These are phyloP conservation scores for Calonectria montana DNA, from an alignment of 2,329 filamentous ascomycete genomes.

Conservation along the genomic window DNA sequence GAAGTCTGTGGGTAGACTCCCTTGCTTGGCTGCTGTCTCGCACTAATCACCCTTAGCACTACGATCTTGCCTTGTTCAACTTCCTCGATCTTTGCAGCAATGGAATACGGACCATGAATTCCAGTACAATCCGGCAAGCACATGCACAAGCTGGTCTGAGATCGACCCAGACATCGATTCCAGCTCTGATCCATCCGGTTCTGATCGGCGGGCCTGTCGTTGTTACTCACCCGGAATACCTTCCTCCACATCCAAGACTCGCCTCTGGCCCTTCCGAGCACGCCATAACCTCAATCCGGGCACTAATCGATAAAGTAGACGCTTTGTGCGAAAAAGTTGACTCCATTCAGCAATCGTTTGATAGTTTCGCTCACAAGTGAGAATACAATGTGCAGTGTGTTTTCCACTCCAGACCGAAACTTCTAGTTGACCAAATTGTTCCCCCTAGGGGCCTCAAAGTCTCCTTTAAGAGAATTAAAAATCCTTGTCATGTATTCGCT, in stretches of 20 bases:
- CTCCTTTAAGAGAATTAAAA: too few relatives aligned
- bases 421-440: too few relatives aligned
- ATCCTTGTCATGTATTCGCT: too few relatives aligned
- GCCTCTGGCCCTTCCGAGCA: background rate
- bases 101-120: background rate
- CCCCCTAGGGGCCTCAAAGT: too few relatives aligned
- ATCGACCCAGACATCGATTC: background rate
- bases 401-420: background rate
- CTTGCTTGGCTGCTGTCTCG: background rate
- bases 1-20: background rate
- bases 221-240: background rate
- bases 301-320: background rate
- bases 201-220: background rate
- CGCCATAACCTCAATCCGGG: background rate
- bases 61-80: background rate
- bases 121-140: background rate
- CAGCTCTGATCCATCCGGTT: background rate
- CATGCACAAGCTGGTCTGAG: background rate
- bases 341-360: background rate
- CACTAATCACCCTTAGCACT: background rate
- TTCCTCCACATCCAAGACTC: background rate
- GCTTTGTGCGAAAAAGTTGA: background rate
- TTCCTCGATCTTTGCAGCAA: background rate
- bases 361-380: background rate
- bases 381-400: background rate